A percentile compares a stretch with the other conserved stretches of the same genome.
phyloP scores from a whole-genome alignment of 2,329 filamentous ascomycete species.

The Incumbomyces delicatus region DNA sequence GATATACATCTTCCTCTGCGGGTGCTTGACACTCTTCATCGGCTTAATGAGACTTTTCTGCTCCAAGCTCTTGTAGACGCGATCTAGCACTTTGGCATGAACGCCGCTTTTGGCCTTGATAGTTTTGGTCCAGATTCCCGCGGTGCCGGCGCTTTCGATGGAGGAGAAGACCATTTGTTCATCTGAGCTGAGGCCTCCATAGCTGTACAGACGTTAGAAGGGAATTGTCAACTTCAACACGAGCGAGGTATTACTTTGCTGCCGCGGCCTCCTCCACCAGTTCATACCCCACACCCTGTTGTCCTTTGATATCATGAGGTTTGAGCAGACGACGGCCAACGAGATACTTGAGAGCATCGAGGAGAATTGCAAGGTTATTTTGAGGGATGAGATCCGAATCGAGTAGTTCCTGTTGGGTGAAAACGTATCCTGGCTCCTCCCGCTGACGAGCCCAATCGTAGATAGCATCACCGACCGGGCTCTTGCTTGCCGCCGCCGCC shows the following conservation, averaged over 20 bases:
- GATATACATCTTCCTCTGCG: constrained; percentile 93
- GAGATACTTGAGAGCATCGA: constrained; percentile 36
- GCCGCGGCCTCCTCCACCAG: constrained; percentile 39
- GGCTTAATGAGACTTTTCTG: constrained; percentile 71
- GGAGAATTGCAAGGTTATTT: constrained; percentile 32
- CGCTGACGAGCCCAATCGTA: constrained; percentile 35
- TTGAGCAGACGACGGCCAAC: constrained; percentile 39
- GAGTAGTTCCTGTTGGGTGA: constrained; percentile 39
- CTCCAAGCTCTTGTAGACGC: constrained; percentile 74
- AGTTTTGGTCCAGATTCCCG: constrained; percentile 84
- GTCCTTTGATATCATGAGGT: constrained; percentile 30
- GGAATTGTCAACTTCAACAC: background rate
- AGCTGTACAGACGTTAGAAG: constrained; percentile 20
- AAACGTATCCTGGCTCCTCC: constrained; percentile 33
- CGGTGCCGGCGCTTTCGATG: constrained; percentile 74
- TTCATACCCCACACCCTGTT: constrained; percentile 38
- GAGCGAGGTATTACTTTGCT: constrained; percentile 4
- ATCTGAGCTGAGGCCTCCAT: constrained; percentile 45
- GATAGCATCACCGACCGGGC: constrained; percentile 31
- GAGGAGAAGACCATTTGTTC: constrained; percentile 75
- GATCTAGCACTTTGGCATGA: constrained; percentile 72
- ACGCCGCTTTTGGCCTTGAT: constrained; percentile 72
- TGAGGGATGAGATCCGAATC: constrained; percentile 34
- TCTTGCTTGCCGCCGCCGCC: constrained; percentile 6
- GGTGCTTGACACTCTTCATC: constrained; percentile 85